These are phyloP conservation scores for Knoxia roxburghii DNA, from an alignment of 257 asterid genomes.

Conservation along the genomic window DNA sequence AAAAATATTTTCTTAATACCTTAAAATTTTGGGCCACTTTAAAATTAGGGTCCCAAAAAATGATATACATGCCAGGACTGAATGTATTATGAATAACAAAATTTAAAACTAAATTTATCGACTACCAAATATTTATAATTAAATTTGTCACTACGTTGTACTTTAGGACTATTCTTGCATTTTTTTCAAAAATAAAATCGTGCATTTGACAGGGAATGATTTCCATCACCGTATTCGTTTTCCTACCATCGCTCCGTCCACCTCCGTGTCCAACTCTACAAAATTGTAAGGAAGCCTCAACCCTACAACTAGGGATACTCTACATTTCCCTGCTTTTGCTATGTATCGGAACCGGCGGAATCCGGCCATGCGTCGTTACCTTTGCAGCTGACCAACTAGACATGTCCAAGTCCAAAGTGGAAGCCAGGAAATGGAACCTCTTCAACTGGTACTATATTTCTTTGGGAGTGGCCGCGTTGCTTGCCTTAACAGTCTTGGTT, in stretches of 20 bases:
- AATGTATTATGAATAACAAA: too few species aligned
- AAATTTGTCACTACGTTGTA: too few species aligned
- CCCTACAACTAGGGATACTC: slow-evolving; percentile 50
- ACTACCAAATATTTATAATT: too few species aligned
- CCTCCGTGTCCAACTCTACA: slow-evolving; percentile 67
- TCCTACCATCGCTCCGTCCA: slow-evolving; percentile 65
- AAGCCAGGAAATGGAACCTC: slow-evolving; percentile 58
- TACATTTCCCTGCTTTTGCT: slow-evolving; percentile 52
- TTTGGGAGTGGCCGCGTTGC: slow-evolving; percentile 60
- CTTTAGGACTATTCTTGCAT: too few species aligned
- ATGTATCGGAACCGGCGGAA: slow-evolving; percentile 65
- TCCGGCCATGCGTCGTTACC: slow-evolving; percentile 72
- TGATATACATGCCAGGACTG: too few species aligned
- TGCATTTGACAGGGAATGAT: slow-evolving; percentile 62
- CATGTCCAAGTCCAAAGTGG: slow-evolving; percentile 44
- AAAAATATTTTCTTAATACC: too few species aligned
- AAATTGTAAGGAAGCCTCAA: slow-evolving; percentile 70
- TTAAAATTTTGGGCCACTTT: too few species aligned
- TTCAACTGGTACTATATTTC: slow-evolving; percentile 75
- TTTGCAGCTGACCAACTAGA: slow-evolving; percentile 87
- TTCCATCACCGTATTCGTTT: slow-evolving; percentile 51
- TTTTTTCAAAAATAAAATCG: too few species aligned
- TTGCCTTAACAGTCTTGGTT: slow-evolving; percentile 68
- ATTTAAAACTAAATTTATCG: too few species aligned
- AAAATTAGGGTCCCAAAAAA: too few species aligned